A percentile compares a stretch with the other conserved stretches of the same genome.
phyloP scores from a whole-genome alignment of 495 filamentous ascomycete genomes.

The Xylaria palmicola region DNA sequence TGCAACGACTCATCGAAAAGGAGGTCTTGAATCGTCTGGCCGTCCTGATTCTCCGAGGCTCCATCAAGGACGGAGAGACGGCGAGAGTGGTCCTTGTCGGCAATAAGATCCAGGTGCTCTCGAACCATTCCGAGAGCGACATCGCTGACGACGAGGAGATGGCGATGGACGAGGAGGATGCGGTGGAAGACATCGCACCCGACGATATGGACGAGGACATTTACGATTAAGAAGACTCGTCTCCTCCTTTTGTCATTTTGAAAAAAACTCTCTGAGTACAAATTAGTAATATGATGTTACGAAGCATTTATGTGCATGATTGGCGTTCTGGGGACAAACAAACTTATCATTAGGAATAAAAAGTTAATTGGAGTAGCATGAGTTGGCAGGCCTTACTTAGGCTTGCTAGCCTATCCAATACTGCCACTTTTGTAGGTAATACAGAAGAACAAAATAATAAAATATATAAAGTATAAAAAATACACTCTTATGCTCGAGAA shows the following conservation, averaged over 20 bases:
- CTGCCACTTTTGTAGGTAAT: too few relatives aligned
- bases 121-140: conserved; percentile 74
- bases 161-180: conserved; percentile 64
- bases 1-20: conserved; percentile 87
- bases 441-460: too few relatives aligned
- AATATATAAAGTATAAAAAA: too few relatives aligned
- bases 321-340: conserved; percentile 8
- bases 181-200: conserved; percentile 65
- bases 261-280: too few relatives aligned
- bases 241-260: too few relatives aligned
- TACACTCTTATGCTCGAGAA: too few relatives aligned
- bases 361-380: neutral
- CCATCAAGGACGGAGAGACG: conserved; percentile 78
- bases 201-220: conserved; percentile 73
- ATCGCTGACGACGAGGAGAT: conserved; percentile 59
- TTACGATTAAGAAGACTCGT: conserved; percentile 63
- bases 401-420: too few relatives aligned
- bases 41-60: conserved; percentile 81
- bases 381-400: too few relatives aligned
- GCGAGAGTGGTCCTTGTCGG: conserved; percentile 72
- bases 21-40: conserved; percentile 93
- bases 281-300: neutral
- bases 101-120: conserved; percentile 71
- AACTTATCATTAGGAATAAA: neutral
- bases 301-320: neutral